Base-by-base conservation (phyloP, 163 green algal genomes). In the Botryococcus braunii region DNA sequence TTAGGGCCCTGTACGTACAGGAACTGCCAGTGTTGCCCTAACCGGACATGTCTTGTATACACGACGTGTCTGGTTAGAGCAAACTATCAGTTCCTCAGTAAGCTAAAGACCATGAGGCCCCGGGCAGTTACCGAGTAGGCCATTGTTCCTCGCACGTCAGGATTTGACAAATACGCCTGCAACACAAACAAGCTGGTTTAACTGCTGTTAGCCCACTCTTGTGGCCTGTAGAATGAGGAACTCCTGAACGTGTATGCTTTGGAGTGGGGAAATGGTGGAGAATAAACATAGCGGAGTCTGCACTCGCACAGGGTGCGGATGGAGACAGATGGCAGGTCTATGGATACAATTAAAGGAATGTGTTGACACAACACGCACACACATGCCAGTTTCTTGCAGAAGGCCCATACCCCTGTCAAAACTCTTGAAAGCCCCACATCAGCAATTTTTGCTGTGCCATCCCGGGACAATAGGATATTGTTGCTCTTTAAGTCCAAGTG, bases 401-500 rank as follows among this genome's bases (percentile, higher is more conserved):
- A n/a, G n/a, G n/a, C n/a, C n/a, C n/a, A n/a, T n/a, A 57, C 62
- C 62, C 57, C 40, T n/a, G 46, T 73, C 35, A 78, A 56, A 9
- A 72, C 36, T 27, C 48, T 50, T 2, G 71, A 65, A 35, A 81
- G 68, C 32, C 68, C 76, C 7, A 82, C 76, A 38, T 82, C 76
- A 0, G 68, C 76, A 13, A 82, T 69, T 49, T 82, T 78, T 41
- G 69, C 76, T 27, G 37, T 66, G 36, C 71, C 68, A 29, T 69
- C 43, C 21, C 65, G 61, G 2, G 59, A 67, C 21, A 82, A 69
- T 47, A 82, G 69, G 1, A 82, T 64, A 47, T 82, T 78, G n/a
- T 58, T 25, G 29, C 46, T 65, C 67, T 73, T 66, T 17, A 52
- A 17, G 43, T 82, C 76, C 65, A 77, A 79, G 68, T 82, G 72